These are phyloP conservation scores for Aspergillus leporis DNA, from an alignment of 495 filamentous ascomycete species.

Conservation along the genomic window DNA sequence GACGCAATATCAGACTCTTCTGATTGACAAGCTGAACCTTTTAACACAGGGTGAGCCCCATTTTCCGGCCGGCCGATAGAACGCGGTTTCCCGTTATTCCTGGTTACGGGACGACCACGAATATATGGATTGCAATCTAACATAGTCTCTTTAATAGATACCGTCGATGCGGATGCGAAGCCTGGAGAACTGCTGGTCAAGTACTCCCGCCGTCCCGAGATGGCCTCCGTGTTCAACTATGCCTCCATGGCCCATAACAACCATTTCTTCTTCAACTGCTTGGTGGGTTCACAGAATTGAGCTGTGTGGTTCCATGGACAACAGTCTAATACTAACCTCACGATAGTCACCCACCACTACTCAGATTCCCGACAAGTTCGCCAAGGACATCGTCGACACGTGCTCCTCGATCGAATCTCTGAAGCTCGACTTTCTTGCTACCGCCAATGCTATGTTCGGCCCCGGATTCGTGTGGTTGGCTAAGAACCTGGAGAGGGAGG, in stretches of 20 bases:
- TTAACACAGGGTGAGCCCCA: conserved; percentile 65
- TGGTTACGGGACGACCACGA: background rate
- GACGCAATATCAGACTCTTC: conserved; percentile 73
- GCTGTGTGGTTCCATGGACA: background rate
- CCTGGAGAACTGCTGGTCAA: conserved; percentile 69
- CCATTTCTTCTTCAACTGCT: conserved; percentile 84
- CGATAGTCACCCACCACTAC: conserved; percentile 47
- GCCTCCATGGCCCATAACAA: conserved; percentile 97
- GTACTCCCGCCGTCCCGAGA: conserved; percentile 73
- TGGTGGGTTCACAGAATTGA: conserved; percentile 41
- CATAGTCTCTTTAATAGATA: conserved; percentile 34
- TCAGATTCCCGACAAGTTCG: conserved; percentile 52
- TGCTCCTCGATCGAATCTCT: conserved; percentile 85
- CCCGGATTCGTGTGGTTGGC: conserved; percentile 97
- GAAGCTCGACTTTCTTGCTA: conserved; percentile 72
- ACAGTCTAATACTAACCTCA: background rate
- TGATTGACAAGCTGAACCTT: conserved; percentile 73
- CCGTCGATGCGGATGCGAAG: conserved; percentile 55
- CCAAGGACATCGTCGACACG: conserved; percentile 53
- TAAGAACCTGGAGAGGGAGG: conserved; percentile 47
- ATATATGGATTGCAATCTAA: conserved; percentile 11
- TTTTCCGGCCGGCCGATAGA: conserved; percentile 9
- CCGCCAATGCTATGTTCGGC: conserved; percentile 90
- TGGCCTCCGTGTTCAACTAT: conserved; percentile 86
- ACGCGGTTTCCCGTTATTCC: background rate